These are phyloP conservation scores for Fusarium chaquense DNA, from an alignment of 2,329 filamentous ascomycete genomes.

Conservation along the genomic window DNA sequence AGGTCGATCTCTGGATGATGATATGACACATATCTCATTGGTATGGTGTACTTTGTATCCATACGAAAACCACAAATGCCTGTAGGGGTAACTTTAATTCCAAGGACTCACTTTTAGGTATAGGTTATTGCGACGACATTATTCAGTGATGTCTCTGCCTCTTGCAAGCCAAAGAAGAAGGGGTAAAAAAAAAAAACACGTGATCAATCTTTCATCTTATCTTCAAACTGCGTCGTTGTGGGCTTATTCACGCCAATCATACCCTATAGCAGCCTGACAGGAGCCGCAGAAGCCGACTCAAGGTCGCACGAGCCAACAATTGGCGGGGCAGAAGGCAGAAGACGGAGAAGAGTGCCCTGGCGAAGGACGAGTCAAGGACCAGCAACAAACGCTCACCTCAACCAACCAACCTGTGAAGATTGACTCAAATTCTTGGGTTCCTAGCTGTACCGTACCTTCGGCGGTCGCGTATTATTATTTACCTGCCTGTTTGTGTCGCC, in stretches of 20 bases:
- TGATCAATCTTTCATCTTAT: slow-evolving; percentile 14
- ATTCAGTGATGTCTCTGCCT: not conserved
- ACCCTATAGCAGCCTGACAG: slow-evolving; percentile 18
- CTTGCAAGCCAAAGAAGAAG: not conserved
- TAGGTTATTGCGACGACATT: slow-evolving; percentile 7
- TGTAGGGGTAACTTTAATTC: not conserved
- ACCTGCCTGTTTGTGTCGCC: not conserved
- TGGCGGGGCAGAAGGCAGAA: slow-evolving; percentile 41
- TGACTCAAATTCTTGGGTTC: slow-evolving; percentile 30
- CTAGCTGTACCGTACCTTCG: slow-evolving; percentile 12
- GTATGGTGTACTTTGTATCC: not conserved
- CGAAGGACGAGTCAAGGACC: slow-evolving; percentile 27
- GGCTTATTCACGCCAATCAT: slow-evolving; percentile 39
- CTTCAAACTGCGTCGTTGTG: slow-evolving; percentile 13
- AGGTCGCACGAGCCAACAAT: slow-evolving; percentile 30
- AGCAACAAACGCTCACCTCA: slow-evolving; percentile 16
- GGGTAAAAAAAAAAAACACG: slow-evolving; percentile 9
- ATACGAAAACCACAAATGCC: not conserved
- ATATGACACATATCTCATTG: not conserved
- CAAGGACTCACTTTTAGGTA: slow-evolving; percentile 1
- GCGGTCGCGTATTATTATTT: slow-evolving; percentile 5
- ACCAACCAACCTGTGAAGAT: slow-evolving; percentile 31
- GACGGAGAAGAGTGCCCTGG: slow-evolving; percentile 35
- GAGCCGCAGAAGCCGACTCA: slow-evolving; percentile 36
- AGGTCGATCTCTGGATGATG: not conserved